Base-by-base conservation (phyloP, 495 filamentous ascomycete species). In the Terfezia claveryi region DNA sequence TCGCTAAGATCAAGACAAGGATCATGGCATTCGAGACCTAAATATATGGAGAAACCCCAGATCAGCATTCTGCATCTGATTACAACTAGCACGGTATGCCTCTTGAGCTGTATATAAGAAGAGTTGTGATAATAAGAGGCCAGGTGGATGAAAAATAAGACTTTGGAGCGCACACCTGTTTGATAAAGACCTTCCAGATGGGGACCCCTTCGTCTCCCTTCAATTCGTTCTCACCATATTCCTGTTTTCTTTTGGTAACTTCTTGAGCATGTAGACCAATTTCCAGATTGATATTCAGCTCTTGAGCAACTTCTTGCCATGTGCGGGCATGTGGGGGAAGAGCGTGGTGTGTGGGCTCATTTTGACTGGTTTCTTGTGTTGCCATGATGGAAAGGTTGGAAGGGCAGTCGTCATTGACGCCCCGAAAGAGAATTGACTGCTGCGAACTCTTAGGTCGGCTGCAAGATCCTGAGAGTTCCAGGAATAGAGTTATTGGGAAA, bases 1-100 rank as follows among this genome's bases (percentile, higher is more conserved):
- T 91, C 57, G 84, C 86, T 52, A 92, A 74, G 37, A 91, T 75
- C 23, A 94, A 73, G 38, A 94, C 82, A 80, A 52, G 59, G 32
- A 58, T 60, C 51, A 63, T 54, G 37, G 49, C 12, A 36, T 38
- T 11, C 0, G 51, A 38, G 14, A 7, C 23, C 27, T 36, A 20
- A 17, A 44, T 23, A 20, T 49, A 27, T 38, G 14, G 36, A 50
- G 16, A 8, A 49, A 55, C 17, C 36, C 23, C 16, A 54, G 51
- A 1, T 49, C 54, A 53, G 32, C 51, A 27, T 54, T 55, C 38
- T 49, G 54, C 27, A n/a, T 16, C n/a, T 16, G 14, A 41, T 36
- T 23, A n/a, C 27, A 44, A 44, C 44, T 57, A 55, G 51, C 57
- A 59, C 59, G 62, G 54, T 52, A 67, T 60, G 62, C 65, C 59